Evolutionary conservation across 192 early-diverging fungal species (phyloP).

Genomic region (Diversispora epigaea): DNA sequence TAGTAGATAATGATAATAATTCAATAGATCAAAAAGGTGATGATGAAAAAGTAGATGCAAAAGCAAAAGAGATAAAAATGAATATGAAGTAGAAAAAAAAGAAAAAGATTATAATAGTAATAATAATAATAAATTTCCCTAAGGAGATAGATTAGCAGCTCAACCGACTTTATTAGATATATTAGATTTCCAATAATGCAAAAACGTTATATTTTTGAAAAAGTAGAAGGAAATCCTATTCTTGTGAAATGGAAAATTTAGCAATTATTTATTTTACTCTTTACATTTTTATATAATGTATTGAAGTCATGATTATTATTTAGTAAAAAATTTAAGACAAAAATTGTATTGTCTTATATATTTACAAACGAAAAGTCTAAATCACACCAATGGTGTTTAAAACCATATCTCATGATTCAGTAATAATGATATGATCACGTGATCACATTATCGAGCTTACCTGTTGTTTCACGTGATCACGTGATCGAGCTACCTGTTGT

Average conservation of each 20-base stretch:
- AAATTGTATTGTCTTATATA: no score
- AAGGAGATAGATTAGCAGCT: constrained; percentile 22
- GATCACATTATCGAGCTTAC: no score
- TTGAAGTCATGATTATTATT: no score
- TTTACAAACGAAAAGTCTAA: no score
- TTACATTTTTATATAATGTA: no score
- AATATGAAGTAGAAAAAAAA: neutral
- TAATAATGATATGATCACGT: no score
- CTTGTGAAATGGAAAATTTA: constrained; percentile 9
- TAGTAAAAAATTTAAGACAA: no score
- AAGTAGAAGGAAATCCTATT: constrained; percentile 27
- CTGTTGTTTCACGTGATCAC: no score
- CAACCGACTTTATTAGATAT: constrained; percentile 35
- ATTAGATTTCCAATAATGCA: constrained; percentile 41
- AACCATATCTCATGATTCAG: no score
- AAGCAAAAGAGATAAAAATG: neutral
- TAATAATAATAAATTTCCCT: constrained; percentile 22
- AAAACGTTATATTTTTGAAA: constrained; percentile 34
- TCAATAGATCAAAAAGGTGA: neutral
- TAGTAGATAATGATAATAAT: neutral
- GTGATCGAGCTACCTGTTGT: no score
- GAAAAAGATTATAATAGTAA: neutral
- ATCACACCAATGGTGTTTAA: no score
- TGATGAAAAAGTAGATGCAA: neutral
- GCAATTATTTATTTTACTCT: neutral